Conservation (phyloP, 2,329 filamentous ascomycete species). For the Sporothrix dimorphospora region DNA sequence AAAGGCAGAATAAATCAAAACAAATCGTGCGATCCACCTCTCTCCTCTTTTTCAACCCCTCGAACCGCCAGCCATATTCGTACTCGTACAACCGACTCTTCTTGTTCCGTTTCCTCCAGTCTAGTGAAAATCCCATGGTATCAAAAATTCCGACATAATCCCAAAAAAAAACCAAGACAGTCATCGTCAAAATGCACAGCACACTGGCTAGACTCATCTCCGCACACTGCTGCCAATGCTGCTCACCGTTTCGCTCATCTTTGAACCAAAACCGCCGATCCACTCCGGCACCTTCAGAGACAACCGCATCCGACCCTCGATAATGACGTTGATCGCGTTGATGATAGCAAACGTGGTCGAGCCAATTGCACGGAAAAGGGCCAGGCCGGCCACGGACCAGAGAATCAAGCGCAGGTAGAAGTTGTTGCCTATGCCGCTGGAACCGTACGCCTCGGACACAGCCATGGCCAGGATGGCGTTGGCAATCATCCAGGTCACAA, state of each 20-base stretch:
- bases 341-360: slow-evolving; percentile 80
- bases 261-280: slow-evolving; percentile 46
- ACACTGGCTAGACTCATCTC: neutral
- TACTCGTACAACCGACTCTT: slow-evolving; percentile 15
- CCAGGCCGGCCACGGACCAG: slow-evolving; percentile 85
- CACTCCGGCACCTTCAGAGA: slow-evolving; percentile 59
- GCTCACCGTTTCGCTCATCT: slow-evolving; percentile 25
- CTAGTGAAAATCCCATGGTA: neutral
- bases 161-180: neutral
- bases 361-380: slow-evolving; percentile 85
- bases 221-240: slow-evolving; percentile 23
- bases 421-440: slow-evolving; percentile 74
- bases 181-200: neutral
- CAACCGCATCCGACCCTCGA: slow-evolving; percentile 77
- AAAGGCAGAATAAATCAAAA: neutral
- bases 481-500: slow-evolving; percentile 88
- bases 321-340: slow-evolving; percentile 79
- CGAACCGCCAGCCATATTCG: neutral
- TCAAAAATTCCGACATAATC: neutral
- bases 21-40: neutral
- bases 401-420: slow-evolving; percentile 91
- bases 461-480: slow-evolving; percentile 95
- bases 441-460: slow-evolving; percentile 81
- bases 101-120: neutral
- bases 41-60: neutral